phyloP scores from a whole-genome alignment of 2,329 filamentous ascomycete species.

The Xylariaceae sp. region DNA sequence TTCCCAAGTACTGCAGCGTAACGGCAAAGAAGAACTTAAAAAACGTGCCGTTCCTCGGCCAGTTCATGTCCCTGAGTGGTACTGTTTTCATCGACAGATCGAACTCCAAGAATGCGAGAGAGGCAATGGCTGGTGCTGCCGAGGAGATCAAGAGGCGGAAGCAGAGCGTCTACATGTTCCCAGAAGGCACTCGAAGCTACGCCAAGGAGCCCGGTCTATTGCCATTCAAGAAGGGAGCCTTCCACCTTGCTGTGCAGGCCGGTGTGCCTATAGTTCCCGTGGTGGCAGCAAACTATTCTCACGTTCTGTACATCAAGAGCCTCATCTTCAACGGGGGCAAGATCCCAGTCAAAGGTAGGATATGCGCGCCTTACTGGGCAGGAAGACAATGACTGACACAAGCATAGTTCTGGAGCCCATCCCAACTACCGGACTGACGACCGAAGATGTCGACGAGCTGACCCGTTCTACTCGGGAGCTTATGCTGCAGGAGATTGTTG shows the following conservation, averaged over 20 bases:
- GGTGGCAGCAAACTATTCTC: slow-evolving; percentile 73
- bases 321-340: slow-evolving; percentile 61
- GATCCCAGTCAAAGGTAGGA: slow-evolving; percentile 69
- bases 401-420: slow-evolving; percentile 71
- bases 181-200: slow-evolving; percentile 91
- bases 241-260: slow-evolving; percentile 91
- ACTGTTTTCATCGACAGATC: slow-evolving; percentile 93
- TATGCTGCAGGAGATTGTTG: slow-evolving; percentile 65
- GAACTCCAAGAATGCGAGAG: slow-evolving; percentile 74
- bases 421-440: slow-evolving; percentile 63
- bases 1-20: slow-evolving; percentile 86
- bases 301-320: slow-evolving; percentile 61
- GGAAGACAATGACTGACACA: slow-evolving; percentile 7
- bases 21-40: slow-evolving; percentile 85
- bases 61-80: slow-evolving; percentile 86
- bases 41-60: slow-evolving; percentile 77
- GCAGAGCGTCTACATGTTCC: slow-evolving; percentile 81
- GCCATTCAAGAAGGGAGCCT: slow-evolving; percentile 98
- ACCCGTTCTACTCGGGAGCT: slow-evolving; percentile 61
- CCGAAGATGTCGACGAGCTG: slow-evolving; percentile 73
- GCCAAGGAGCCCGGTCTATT: slow-evolving; percentile 72
- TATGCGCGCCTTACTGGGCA: neutral
- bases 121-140: slow-evolving; percentile 80
- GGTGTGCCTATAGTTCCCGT: slow-evolving; percentile 89
- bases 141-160: slow-evolving; percentile 66